Conservation (phyloP, 2,329 filamentous ascomycete species). For the Bipolaris oryzae region DNA sequence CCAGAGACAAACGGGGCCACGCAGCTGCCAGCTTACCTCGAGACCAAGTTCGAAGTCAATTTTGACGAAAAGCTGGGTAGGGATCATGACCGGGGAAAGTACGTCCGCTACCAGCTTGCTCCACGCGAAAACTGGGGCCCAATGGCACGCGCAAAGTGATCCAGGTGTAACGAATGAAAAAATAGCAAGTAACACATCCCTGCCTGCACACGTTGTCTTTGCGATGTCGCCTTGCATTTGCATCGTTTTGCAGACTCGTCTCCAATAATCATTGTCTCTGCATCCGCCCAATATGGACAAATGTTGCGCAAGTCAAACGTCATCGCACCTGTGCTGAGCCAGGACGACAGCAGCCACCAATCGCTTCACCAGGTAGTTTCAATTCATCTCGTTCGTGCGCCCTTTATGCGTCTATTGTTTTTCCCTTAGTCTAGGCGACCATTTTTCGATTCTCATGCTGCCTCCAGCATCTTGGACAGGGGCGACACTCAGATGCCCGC, state of each 20-base stretch:
- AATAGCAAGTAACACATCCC: not conserved
- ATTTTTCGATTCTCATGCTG: not conserved
- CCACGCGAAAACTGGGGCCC: constrained; percentile 94
- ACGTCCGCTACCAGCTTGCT: constrained; percentile 88
- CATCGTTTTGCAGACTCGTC: not conserved
- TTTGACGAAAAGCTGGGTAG: constrained; percentile 83
- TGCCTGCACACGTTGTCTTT: not conserved
- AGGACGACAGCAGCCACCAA: not conserved
- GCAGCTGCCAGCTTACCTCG: constrained; percentile 32
- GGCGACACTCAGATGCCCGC: not conserved
- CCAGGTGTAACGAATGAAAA: constrained; percentile 3
- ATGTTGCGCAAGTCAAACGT: constrained; percentile 8
- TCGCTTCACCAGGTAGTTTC: not conserved
- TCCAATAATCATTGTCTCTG: constrained; percentile 7
- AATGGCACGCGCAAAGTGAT: constrained; percentile 61
- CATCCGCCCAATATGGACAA: constrained; percentile 4
- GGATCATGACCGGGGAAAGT: constrained; percentile 67
- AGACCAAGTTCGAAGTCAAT: constrained; percentile 62
- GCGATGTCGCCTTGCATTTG: not conserved
- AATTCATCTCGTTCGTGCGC: constrained; percentile 2
- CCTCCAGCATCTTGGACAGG: not conserved
- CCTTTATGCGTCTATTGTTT: constrained; percentile 1
- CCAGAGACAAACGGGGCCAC: constrained; percentile 5
- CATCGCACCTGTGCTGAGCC: constrained; percentile 8
- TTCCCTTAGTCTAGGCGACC: not conserved